Conservation (phyloP, 2,329 filamentous ascomycete species). For the Metarhizium robertsii region DNA sequence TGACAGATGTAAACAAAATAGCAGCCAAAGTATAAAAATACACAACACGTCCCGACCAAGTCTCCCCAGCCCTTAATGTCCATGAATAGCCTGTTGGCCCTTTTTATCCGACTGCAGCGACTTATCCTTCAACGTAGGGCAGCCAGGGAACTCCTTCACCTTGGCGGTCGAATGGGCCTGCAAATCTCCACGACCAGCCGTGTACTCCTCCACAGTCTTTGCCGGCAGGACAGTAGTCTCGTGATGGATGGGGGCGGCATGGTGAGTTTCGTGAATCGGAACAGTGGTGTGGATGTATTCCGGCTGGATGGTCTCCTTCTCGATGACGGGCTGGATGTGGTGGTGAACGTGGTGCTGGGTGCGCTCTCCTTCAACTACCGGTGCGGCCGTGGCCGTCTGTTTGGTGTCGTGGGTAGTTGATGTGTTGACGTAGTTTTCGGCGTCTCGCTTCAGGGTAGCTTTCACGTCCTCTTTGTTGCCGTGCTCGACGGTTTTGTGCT, state of each 20-base stretch:
- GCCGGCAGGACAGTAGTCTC: conserved; percentile 52
- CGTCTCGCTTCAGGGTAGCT: conserved; percentile 40
- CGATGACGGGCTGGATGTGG: conserved; percentile 59
- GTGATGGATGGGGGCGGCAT: conserved; percentile 58
- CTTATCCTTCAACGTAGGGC: conserved; percentile 32
- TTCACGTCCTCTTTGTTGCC: conserved; percentile 41
- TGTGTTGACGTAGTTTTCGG: conserved; percentile 21
- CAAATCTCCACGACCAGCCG: conserved; percentile 35
- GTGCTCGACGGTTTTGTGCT: conserved; percentile 54
- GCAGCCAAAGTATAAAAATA: too few relatives aligned
- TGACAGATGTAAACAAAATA: too few relatives aligned
- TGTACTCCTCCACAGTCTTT: conserved; percentile 57
- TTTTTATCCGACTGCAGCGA: background rate
- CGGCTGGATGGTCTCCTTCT: conserved; percentile 60
- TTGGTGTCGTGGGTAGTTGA: conserved; percentile 20
- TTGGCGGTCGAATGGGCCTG: conserved; percentile 41
- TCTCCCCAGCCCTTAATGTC: background rate
- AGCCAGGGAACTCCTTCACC: conserved; percentile 52
- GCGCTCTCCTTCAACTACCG: conserved; percentile 19
- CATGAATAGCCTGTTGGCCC: background rate
- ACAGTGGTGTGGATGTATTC: conserved; percentile 62
- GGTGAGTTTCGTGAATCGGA: conserved; percentile 63
- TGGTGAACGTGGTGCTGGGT: conserved; percentile 48
- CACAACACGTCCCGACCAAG: too few relatives aligned
- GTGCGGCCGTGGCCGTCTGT: conserved; percentile 15